phyloP scores from a whole-genome alignment of 768 basidiomycete species.

The Xanthoconium purpureum region DNA sequence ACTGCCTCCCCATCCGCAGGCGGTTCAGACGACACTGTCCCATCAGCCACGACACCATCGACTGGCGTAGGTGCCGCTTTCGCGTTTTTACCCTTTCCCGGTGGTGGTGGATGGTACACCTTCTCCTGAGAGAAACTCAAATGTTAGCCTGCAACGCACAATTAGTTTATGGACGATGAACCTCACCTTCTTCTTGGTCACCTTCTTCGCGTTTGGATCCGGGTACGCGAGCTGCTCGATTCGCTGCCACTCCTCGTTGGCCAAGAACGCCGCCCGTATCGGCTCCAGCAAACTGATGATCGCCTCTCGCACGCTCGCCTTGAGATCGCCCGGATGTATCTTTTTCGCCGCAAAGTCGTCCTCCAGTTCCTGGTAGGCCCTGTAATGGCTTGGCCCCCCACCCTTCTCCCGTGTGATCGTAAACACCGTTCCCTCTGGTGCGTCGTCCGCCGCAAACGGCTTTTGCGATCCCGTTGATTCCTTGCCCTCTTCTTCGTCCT shows the following conservation, averaged over 20 bases:
- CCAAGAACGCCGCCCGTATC: conserved; percentile 73
- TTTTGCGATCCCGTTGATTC: conserved; percentile 50
- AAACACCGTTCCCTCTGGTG: conserved; percentile 82
- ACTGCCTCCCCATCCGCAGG: conserved; percentile 7
- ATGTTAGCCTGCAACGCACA: background rate
- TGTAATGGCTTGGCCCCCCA: conserved; percentile 70
- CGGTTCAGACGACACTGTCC: background rate
- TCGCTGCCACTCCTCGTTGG: conserved; percentile 75
- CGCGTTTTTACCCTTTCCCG: conserved; percentile 66
- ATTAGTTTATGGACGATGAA: background rate
- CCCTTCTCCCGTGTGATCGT: conserved; percentile 76
- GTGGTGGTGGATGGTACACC: conserved; percentile 80
- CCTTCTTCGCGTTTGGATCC: conserved; percentile 59
- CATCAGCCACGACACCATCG: conserved; percentile 5
- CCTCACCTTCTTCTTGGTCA: conserved; percentile 53
- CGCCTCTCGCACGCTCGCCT: conserved; percentile 68
- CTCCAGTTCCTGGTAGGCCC: conserved; percentile 60
- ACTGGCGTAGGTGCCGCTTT: conserved; percentile 5
- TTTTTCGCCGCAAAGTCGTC: conserved; percentile 71
- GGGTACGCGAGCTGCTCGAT: conserved; percentile 83
- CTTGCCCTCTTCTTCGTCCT: conserved; percentile 42
- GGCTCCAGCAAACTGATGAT: conserved; percentile 77
- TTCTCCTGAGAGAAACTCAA: conserved; percentile 52
- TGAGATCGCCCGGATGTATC: conserved; percentile 89
- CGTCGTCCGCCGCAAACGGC: conserved; percentile 63